These are phyloP conservation scores for Pichia cactophila DNA, from an alignment of 1,139 yeast species.

Conservation along the genomic window DNA sequence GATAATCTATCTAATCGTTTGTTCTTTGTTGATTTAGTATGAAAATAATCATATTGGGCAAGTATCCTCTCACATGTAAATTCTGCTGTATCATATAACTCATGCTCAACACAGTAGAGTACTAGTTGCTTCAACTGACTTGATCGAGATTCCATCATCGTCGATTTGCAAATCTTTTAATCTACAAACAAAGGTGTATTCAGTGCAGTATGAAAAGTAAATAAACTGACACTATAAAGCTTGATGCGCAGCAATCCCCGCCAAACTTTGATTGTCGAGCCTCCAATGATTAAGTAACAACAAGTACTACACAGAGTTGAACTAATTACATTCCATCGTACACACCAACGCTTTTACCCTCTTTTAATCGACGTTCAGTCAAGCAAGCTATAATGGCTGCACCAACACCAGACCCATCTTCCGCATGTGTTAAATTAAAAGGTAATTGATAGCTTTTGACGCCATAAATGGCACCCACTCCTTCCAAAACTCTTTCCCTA, in stretches of 20 bases:
- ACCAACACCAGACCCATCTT: constrained; percentile 98
- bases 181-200: too few species aligned
- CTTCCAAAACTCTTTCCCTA: constrained; percentile 82
- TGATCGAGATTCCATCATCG: constrained; percentile 18
- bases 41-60: constrained; percentile 30
- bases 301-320: too few species aligned
- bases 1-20: not conserved
- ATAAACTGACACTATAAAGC: not conserved
- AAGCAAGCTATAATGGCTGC: constrained; percentile 97
- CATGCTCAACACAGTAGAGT: constrained; percentile 66
- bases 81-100: constrained; percentile 63
- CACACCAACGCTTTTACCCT: constrained; percentile 67
- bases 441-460: constrained; percentile 70
- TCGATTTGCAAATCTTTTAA: not conserved
- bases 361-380: constrained; percentile 66
- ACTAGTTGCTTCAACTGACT: constrained; percentile 19
- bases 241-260: not conserved
- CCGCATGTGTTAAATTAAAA: constrained; percentile 77
- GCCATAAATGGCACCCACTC: constrained; percentile 80
- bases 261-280: not conserved
- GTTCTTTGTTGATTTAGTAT: constrained; percentile 5
- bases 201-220: not conserved
- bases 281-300: not conserved
- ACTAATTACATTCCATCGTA: not conserved
- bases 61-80: constrained; percentile 72